phyloP scores from a whole-genome alignment of 2,329 filamentous ascomycete species.

The Cryphonectria japonica region DNA sequence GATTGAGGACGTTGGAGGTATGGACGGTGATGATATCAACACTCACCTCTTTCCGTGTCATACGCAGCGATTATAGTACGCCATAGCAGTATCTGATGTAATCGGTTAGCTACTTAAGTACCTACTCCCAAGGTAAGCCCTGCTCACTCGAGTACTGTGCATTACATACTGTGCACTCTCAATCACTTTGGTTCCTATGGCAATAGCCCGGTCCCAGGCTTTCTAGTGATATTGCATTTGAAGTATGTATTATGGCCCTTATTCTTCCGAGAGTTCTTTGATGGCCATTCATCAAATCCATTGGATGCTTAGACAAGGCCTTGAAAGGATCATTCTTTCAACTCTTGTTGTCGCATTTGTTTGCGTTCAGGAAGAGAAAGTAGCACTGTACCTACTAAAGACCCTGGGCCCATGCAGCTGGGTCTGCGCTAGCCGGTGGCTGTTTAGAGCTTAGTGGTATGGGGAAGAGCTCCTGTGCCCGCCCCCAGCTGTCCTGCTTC shows the following conservation, averaged over 20 bases:
- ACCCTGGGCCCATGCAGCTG: conserved; percentile 6
- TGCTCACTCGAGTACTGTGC: neutral
- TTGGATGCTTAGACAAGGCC: neutral
- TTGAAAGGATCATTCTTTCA: neutral
- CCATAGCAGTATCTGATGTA: conserved; percentile 27
- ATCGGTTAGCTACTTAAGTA: conserved; percentile 21
- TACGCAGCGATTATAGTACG: neutral
- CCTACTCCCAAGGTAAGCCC: neutral
- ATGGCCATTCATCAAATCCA: neutral
- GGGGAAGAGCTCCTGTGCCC: conserved; percentile 27
- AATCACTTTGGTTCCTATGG: neutral
- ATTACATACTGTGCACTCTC: neutral
- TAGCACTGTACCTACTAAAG: neutral
- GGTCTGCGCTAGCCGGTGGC: conserved; percentile 7
- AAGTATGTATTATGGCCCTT: too few species aligned
- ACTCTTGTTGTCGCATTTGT: neutral
- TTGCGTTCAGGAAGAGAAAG: neutral
- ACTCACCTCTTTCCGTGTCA: neutral
- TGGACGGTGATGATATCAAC: conserved; percentile 18
- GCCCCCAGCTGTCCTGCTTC: neutral
- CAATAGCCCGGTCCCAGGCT: neutral
- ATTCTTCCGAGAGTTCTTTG: too few species aligned
- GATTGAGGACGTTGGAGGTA: neutral
- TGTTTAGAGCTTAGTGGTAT: conserved; percentile 24
- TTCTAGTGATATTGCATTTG: neutral